Percentiles rank a stretch among this genome's conserved stretches.
Evolutionary conservation across 169 alveolate species (phyloP).

Genomic region (Plasmodium vivax): DNA sequence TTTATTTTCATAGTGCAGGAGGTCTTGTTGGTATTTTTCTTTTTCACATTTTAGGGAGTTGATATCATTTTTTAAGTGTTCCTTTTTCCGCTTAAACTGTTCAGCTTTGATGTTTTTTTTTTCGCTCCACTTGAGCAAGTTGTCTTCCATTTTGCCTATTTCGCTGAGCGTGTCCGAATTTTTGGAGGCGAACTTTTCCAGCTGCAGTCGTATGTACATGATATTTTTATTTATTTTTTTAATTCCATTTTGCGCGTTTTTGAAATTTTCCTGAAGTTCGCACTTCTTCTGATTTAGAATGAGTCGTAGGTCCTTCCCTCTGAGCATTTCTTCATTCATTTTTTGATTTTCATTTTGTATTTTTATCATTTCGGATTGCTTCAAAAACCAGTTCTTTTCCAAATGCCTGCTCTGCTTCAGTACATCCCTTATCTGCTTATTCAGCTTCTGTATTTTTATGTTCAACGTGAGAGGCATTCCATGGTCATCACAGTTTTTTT

Average conservation of each 20-base stretch:
- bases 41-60: conserved; percentile 27
- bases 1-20: conserved; percentile 63
- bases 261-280: conserved; percentile 58
- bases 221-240: conserved; percentile 70
- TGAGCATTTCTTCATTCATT: conserved; percentile 51
- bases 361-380: conserved; percentile 62
- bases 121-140: conserved; percentile 45
- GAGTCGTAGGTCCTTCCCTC: conserved; percentile 31
- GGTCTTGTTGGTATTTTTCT: conserved; percentile 62
- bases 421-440: conserved; percentile 35
- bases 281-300: conserved; percentile 63
- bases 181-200: conserved; percentile 59
- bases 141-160: conserved; percentile 32
- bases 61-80: conserved; percentile 33
- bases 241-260: neutral
- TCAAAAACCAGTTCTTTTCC: conserved; percentile 71
- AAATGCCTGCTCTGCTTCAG: conserved; percentile 28
- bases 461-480: conserved; percentile 22
- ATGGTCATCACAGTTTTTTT: conserved; percentile 14
- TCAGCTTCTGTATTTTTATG: conserved; percentile 56
- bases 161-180: conserved; percentile 41
- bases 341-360: conserved; percentile 71
- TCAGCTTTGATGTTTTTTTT: conserved; percentile 34
- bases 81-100: conserved; percentile 25
- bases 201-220: conserved; percentile 37